Evolutionary conservation across 2,329 filamentous ascomycete genomes (phyloP), one percentile per base, ranked within the genome.

Genomic region (Scedosporium apiospermum): DNA sequence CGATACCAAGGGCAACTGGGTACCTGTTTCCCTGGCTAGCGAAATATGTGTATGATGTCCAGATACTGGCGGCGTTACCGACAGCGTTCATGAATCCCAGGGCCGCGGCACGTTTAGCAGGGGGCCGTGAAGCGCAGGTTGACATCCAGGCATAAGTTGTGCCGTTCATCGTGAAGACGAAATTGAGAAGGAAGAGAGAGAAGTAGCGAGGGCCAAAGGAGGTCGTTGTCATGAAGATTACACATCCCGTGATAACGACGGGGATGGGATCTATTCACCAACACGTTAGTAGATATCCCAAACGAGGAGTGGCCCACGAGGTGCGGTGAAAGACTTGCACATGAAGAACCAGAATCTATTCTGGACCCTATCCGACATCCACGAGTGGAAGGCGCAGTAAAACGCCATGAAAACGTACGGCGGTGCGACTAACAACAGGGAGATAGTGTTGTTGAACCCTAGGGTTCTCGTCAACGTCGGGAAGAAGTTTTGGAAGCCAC

Each of bases 51-150:
- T 76, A 82, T 0, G 78, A 75, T 0, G 78, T 80, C 76, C 78
- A 83, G 67, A 84, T 82, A 64, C 74, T 76, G 38, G 78, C 78
- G 1, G 75, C 77, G 67, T 83, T 83, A 34, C 78, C 80, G n/a
- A 84, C 68, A 1, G 78, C 77, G 66, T 84, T 84, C 72, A 84
- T 82, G 55, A 82, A 78, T 1, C 81, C 81, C 55, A 79, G 77
- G 0, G 81, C 79, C 1, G 79, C 80, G 1, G 81, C 81, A 51
- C 81, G 78, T 69, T 84, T 84, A 1, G 80, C 81, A 0, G 80
- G 79, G 0, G 81, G 81, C 0, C 80, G 77, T 0, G 80, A 77
- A 34, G 84, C 76, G 1, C 77, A 75, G 42, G 75, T 77, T 1
- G 77, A 77, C 60, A 83, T 80, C 81, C 81, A 82, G 3, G 75